Conservation (phyloP, 2,329 filamentous ascomycete genomes). For the Colletotrichum lentis region DNA sequence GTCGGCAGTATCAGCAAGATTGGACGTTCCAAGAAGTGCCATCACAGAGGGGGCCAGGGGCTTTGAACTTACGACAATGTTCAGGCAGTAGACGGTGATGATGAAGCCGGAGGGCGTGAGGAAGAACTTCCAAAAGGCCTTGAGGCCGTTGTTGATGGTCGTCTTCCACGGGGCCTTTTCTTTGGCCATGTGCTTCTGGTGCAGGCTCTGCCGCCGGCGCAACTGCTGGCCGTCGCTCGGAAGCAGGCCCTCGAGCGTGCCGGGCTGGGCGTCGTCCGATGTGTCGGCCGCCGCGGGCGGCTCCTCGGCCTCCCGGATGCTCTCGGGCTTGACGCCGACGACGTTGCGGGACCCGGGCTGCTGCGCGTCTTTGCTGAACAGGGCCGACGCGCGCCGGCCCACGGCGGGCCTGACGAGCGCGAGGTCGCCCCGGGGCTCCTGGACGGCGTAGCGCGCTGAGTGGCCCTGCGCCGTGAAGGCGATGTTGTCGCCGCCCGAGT, state of each 20-base stretch:
- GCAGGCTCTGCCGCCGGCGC: conserved; percentile 39
- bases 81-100: conserved; percentile 45
- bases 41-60: background rate
- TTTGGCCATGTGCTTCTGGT: conserved; percentile 40
- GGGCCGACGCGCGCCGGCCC: conserved; percentile 33
- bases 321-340: conserved; percentile 1
- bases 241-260: background rate
- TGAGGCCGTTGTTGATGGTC: conserved; percentile 41
- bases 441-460: conserved; percentile 42
- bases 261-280: background rate
- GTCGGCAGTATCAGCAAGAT: conserved; percentile 4
- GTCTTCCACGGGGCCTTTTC: conserved; percentile 42
- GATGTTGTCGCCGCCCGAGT: conserved; percentile 43
- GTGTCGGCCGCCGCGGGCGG: background rate
- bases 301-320: conserved; percentile 7
- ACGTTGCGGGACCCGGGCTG: conserved; percentile 18
- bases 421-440: conserved; percentile 41
- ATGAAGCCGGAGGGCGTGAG: conserved; percentile 43
- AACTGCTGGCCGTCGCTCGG: conserved; percentile 17
- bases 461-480: conserved; percentile 44
- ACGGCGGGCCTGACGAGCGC: conserved; percentile 39
- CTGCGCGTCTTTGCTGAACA: conserved; percentile 25
- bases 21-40: background rate
- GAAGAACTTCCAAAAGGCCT: conserved; percentile 45
- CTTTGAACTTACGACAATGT: conserved; percentile 46